Base-by-base conservation (phyloP, 768 basidiomycete species). In the Boletus reticulatus region DNA sequence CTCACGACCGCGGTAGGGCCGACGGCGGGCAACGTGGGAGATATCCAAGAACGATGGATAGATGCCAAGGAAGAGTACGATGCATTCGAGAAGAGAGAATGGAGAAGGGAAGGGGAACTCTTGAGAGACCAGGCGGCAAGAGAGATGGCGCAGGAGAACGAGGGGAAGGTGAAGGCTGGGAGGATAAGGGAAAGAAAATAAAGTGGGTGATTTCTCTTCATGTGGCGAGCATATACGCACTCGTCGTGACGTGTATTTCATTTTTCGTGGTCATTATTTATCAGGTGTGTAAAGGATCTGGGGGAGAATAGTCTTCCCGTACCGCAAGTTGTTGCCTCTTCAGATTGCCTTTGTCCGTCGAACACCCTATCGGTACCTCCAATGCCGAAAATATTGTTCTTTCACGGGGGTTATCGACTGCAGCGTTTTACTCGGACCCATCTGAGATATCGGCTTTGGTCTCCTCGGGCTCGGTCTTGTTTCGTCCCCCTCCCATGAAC, bases 11-110 rank as follows among this genome's bases (percentile, higher is more conserved):
- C 89, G 4, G 78, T 79, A 16, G 85, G 85, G 0, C 69, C 77
- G 2, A 66, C 85, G 55, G 72, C 74, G 48, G 81, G 79, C 32
- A 77, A 78, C 59, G 78, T 92, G 13, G 74, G 83, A 20, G 92
- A 94, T 64, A 84, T 95, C 7, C 94, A 98, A 69, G 95, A 98
- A 68, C 76, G 94, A 42, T 98, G 95, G 94, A 71, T 96, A n/a
- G 93, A 97, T 62, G 83, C 84, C 7, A 81, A 79, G 58, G 89
- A 92, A 27, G 82, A 80, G 43, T 97, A 85, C 73, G 94, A 97
- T 69, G 87, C 85, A 43, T 87, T 77, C 63, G 92, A 98, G 73
- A 85, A 75, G 65, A 78, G 69, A 62, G 80, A 87, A 62, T 95
- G 92, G 94, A 75, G 84, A 60, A 80, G 76, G 54, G 89, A 93